These are phyloP conservation scores for Plasmodium yoelii DNA, from an alignment of 169 alveolate genomes.

Conservation along the genomic window DNA sequence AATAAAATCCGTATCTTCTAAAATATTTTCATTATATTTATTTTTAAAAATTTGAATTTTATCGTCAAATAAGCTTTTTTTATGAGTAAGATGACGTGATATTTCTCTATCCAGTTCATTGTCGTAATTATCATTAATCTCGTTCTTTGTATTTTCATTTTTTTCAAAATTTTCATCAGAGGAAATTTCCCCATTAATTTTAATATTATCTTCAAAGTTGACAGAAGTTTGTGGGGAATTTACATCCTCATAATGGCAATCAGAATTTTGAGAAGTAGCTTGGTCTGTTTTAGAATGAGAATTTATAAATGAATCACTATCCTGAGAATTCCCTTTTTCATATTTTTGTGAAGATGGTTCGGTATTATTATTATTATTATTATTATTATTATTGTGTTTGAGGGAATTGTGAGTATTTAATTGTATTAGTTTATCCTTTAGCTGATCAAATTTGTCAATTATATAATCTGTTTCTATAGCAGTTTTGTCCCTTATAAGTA, in stretches of 20 bases:
- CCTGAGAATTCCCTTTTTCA: not conserved
- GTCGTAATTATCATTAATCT: not conserved
- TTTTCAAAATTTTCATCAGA: not conserved
- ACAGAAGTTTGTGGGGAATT: not conserved
- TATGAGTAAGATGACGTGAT: constrained; percentile 33
- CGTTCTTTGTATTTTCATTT: not conserved
- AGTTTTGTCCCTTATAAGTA: constrained; percentile 69
- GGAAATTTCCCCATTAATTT: not conserved
- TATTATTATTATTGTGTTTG: not conserved
- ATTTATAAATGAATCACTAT: not conserved
- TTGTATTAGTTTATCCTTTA: constrained; percentile 38
- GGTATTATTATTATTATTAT: not conserved
- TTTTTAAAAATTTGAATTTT: constrained; percentile 47
- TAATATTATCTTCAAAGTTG: not conserved
- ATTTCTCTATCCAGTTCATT: constrained; percentile 60
- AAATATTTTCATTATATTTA: constrained; percentile 50
- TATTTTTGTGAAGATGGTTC: not conserved
- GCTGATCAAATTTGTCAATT: constrained; percentile 67
- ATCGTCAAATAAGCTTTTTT: constrained; percentile 53
- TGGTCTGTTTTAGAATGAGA: not conserved
- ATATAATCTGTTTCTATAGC: constrained; percentile 72
- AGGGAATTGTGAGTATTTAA: not conserved
- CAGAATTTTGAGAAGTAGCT: not conserved
- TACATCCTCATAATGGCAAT: not conserved
- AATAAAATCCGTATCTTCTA: constrained; percentile 61